Evolutionary conservation across 495 filamentous ascomycete genomes (phyloP), one percentile per base, ranked within the genome.

Genomic region (Lasiosphaeris hirsuta): DNA sequence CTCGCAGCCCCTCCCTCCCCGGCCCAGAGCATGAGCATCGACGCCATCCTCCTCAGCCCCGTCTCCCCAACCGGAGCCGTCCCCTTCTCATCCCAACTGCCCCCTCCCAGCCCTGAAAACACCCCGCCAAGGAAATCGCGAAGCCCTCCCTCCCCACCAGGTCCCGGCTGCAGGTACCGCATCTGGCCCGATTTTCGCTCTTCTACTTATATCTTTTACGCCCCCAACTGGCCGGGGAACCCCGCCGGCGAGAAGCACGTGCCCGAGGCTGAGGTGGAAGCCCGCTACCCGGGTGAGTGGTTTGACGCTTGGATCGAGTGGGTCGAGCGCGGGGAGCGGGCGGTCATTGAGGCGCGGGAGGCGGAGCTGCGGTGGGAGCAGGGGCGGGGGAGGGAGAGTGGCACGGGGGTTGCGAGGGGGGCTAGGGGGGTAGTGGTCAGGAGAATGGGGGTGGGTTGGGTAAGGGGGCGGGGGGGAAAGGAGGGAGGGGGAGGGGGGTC

Each of bases 271-370:
- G 47, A 56, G 15, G 30, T 60, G 30, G 46, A 56, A 6, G 34
- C 34, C n/a, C 58, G 52, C 2, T 60, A 60, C 40, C 15, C 46
- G 33, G 7, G 33, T 36, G 47, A 56, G 7, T 63, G 60, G 60
- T 56, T 60, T 14, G 51, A 63, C 8, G 40, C 51, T 0, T 63
- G 56, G 8, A 39, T 60, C 4, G 60, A 60, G 36, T 63, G 60
- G 60, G 51, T 42, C 3, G 56, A 59, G 35, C 45, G 60, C 0
- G 10, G 46, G 1, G 51, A 63, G 2, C 47, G 42, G 7, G 50
- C 49, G 0, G 18, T 37, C 0, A 3, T 9, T 10, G 18, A 30
- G 14, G 45, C 17, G 17, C 10, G 11, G 30, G 15, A 10, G 23
- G 14, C 33, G 48, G 18, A 49, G 39, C n/a, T 41, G 18, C 37